A percentile compares a stretch with the other conserved stretches of the same genome.
Evolutionary conservation across 495 filamentous ascomycete genomes (phyloP).

Genomic region (Xylaria flabelliformis): DNA sequence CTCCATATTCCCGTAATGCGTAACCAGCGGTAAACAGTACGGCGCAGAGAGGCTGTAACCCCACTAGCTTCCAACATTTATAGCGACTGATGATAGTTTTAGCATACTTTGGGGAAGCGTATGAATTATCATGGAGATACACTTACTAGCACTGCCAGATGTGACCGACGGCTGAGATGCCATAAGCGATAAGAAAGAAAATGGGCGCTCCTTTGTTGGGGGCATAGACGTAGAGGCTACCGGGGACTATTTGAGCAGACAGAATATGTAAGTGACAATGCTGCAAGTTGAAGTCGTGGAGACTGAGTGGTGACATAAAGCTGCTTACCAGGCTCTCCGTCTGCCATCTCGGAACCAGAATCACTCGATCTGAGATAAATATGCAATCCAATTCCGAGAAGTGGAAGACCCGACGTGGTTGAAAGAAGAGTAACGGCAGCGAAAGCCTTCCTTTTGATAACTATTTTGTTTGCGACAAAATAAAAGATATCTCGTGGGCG

Average conservation of each 20-base stretch:
- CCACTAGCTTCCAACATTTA: slow-evolving; percentile 37
- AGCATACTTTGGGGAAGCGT: neutral
- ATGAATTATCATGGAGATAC: neutral
- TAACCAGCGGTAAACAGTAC: slow-evolving; percentile 41
- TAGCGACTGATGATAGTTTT: slow-evolving; percentile 34
- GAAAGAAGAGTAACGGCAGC: neutral
- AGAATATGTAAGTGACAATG: slow-evolving; percentile 7
- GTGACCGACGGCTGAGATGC: slow-evolving; percentile 35
- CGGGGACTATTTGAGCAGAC: slow-evolving; percentile 31
- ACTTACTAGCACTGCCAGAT: slow-evolving; percentile 45
- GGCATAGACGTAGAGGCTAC: slow-evolving; percentile 43
- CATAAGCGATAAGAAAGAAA: slow-evolving; percentile 38
- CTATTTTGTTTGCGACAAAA: neutral
- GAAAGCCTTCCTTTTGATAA: neutral
- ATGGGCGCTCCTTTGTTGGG: slow-evolving; percentile 42
- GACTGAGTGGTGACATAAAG: neutral
- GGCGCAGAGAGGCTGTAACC: slow-evolving; percentile 37
- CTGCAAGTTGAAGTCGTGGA: neutral
- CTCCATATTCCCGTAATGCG: slow-evolving; percentile 39
- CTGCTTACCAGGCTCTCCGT: slow-evolving; percentile 38
- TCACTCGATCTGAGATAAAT: slow-evolving; percentile 1
- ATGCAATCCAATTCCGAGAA: neutral
- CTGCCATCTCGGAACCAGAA: slow-evolving; percentile 31
- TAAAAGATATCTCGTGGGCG: neutral
- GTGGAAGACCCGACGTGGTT: neutral